phyloP scores from a whole-genome alignment of 2,329 filamentous ascomycete genomes.

The Apiospora pterosperma region DNA sequence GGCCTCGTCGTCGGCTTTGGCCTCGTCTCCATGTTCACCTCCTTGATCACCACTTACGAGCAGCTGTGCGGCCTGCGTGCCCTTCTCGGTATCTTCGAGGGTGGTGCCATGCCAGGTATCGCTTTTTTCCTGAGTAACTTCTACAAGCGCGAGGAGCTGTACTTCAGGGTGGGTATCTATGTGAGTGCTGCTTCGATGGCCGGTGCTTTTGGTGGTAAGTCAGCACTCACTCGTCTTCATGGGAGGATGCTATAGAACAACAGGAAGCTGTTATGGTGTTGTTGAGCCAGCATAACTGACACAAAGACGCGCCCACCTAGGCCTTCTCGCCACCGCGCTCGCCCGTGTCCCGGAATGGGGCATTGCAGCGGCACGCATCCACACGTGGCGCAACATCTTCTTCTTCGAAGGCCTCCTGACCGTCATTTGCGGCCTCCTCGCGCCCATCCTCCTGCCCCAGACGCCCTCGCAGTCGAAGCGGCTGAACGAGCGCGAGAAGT shows the following conservation, averaged over 20 bases:
- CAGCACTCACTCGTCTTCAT: not conserved
- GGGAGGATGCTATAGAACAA: not conserved
- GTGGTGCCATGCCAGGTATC: conserved; percentile 55
- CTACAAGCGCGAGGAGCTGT: conserved; percentile 53
- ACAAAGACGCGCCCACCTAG: not conserved
- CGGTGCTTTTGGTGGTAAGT: conserved; percentile 48
- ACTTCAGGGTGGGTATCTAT: conserved; percentile 54
- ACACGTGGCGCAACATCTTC: conserved; percentile 58
- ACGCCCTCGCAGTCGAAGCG: conserved; percentile 45
- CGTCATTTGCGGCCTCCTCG: conserved; percentile 40
- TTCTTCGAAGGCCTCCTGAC: conserved; percentile 61
- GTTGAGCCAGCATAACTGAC: not conserved
- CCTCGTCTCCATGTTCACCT: conserved; percentile 49
- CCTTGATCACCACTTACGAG: conserved; percentile 46
- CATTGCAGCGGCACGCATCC: conserved; percentile 32
- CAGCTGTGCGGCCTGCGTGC: conserved; percentile 45
- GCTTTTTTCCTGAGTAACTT: conserved; percentile 55
- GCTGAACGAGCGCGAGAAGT: conserved; percentile 48
- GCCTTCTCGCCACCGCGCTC: conserved; percentile 51
- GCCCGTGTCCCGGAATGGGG: conserved; percentile 52
- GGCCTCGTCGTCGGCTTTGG: conserved; percentile 54
- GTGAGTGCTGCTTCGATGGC: conserved; percentile 52
- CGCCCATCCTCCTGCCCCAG: conserved; percentile 50
- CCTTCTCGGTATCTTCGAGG: conserved; percentile 52
- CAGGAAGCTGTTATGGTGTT: not conserved